Evolutionary conservation across 2,329 filamentous ascomycete species (phyloP), one percentile per base, ranked within the genome.

Genomic region (Mariannaea elegans): DNA sequence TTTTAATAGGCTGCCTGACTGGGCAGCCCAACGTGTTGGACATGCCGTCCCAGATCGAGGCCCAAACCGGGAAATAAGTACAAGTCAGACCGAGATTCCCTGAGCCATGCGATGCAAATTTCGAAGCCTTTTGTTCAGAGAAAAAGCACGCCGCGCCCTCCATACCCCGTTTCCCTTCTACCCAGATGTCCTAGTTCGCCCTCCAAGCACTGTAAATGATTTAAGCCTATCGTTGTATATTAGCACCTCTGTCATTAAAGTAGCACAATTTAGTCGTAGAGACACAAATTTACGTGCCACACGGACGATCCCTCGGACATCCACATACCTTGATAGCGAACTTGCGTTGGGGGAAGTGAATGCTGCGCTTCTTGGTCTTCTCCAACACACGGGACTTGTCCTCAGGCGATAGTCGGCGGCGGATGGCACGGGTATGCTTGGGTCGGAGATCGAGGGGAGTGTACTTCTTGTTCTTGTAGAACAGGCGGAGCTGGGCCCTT

Each of bases 381-480:
- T 94, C 90, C 72, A 96, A 91, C 76, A 89, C 85, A 80, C 89
- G 87, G 75, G 88, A 86, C 75, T 91, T 89, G 84, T 99, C 94
- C 87, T 96, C 88, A 81, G 92, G 90, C 78, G 91, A 94, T 84
- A 99, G 87, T 78, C 92, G 88, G 86, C 96, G 92, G 79, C 95
- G 93, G 84, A 98, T 96, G 79, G 94, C 95, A 77, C 95, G 94
- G 79, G 95, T 99, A 87, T 95, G 90, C 92, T 98, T 98, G 80
- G 93, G 83, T 83, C 95, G 92, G 86, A 99, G 94, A 82, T 99
- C 96, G 80, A 99, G 93, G 70, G 95, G 95, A 69, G 93, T 84
- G 89, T 97, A 97, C 88, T 97, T 98, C 92, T 98, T 98, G 90
- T 91, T 91, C 89, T 97, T 96, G 90, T 99, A 99, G 91, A 98